Percentiles rank a stretch among this genome's conserved stretches.
Evolutionary conservation across 345 rosid species (phyloP).

Genomic region (Populus pruinosa): DNA sequence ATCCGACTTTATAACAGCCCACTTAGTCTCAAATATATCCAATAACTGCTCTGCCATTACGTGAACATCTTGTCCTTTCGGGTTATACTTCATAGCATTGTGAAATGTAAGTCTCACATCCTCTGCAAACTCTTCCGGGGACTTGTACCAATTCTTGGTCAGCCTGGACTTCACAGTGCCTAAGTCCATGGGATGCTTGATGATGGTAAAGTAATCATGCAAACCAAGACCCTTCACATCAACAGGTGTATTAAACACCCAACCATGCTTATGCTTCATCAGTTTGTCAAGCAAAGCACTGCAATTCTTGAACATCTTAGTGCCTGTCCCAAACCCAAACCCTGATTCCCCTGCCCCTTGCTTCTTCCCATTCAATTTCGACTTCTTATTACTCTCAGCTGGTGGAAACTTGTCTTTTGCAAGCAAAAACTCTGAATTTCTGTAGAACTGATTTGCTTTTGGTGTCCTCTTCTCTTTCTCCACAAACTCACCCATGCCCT

Average conservation of each 20-base stretch:
- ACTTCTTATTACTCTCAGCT: constrained; percentile 90
- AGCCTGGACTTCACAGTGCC: constrained; percentile 78
- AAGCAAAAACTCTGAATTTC: constrained; percentile 90
- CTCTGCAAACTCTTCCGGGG: constrained; percentile 88
- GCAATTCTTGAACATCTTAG: constrained; percentile 69
- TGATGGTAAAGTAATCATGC: constrained; percentile 77
- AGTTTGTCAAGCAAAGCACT: constrained; percentile 73
- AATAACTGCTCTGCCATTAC: constrained; percentile 72
- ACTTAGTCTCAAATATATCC: constrained; percentile 78
- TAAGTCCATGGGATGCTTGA: constrained; percentile 93
- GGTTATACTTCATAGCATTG: constrained; percentile 95
- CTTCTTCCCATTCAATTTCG: constrained; percentile 72
- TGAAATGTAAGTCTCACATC: constrained; percentile 96
- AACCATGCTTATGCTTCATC: constrained; percentile 95
- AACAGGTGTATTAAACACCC: constrained; percentile 95
- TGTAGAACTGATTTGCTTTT: constrained; percentile 90
- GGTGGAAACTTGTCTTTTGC: constrained; percentile 98
- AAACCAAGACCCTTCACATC: constrained; percentile 74
- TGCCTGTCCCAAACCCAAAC: constrained; percentile 50
- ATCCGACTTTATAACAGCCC: constrained; percentile 79
- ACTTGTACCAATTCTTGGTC: constrained; percentile 76
- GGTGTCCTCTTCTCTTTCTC: constrained; percentile 99
- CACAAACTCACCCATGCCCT: constrained; percentile 51
- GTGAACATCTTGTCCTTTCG: constrained; percentile 96
- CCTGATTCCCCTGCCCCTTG: constrained; percentile 57